Evolutionary conservation across 495 filamentous ascomycete genomes (phyloP), one percentile per base, ranked within the genome.

Genomic region (Hypoxylon subgilvum): DNA sequence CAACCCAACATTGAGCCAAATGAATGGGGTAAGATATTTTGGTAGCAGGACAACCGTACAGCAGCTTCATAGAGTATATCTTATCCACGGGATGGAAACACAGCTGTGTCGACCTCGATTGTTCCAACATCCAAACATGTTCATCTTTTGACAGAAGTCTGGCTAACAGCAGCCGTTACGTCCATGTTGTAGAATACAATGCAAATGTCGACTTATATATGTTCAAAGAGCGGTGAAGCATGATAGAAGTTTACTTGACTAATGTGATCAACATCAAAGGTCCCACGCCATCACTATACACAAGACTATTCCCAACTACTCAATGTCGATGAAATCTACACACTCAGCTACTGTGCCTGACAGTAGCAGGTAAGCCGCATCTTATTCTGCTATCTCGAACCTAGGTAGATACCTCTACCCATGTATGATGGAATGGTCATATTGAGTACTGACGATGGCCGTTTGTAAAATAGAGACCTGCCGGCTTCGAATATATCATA

Each of bases 191-290:
- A 16, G 19, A 21, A 28, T 1, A 57, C 17, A 22, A 12, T 13
- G 25, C 13, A 27, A 31, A 46, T 39, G 18, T 32, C 4, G 22
- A 28, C 10, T 45, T 41, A 55, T 62, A 62, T 56, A 62, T 50
- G 54, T 27, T 10, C 3, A 42, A 63, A 42, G 41, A 25, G 59
- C 59, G 59, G 59, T 63, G 59, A 52, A 43, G 13, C 10, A 51
- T 48, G 14, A 47, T 25, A 21, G 35, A 17, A 28, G 14, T 3
- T 5, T 13, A 19, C 7, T 62, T 48, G 18, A 13, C 21, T 25
- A 30, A 40, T 8, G n/a, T n/a, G n/a, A n/a, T n/a, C n/a, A n/a
- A n/a, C n/a, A n/a, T n/a, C n/a, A n/a, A n/a, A n/a, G n/a, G n/a
- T n/a, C n/a, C n/a, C n/a, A n/a, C n/a, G n/a, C n/a, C n/a, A n/a